phyloP scores from a whole-genome alignment of 2,329 filamentous ascomycete species.

The Delphinella strobiligena region DNA sequence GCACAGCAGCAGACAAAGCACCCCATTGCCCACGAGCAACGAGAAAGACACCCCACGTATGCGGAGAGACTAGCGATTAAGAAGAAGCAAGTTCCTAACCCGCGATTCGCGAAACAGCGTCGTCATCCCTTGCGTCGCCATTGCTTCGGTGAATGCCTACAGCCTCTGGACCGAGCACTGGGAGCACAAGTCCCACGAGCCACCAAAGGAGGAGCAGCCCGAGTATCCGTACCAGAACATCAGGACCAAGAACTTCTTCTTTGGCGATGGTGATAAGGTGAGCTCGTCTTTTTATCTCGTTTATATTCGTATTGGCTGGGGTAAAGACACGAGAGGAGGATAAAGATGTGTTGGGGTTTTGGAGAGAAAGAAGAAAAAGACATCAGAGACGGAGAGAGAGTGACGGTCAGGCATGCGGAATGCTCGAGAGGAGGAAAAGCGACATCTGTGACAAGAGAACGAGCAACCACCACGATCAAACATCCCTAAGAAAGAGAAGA shows the following conservation, averaged over 20 bases:
- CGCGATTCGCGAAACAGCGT: constrained; percentile 40
- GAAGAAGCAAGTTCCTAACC: too few species aligned
- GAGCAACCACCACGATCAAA: too few species aligned
- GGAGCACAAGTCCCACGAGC: constrained; percentile 83
- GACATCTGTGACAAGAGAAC: too few species aligned
- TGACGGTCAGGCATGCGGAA: too few species aligned
- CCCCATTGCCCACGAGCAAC: constrained; percentile 8
- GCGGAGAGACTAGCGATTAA: too few species aligned
- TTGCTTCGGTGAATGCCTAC: constrained; percentile 72
- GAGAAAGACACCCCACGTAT: neutral
- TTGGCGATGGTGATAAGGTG: constrained; percentile 93
- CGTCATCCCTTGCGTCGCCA: constrained; percentile 59
- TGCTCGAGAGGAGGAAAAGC: too few species aligned
- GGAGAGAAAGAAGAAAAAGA: too few species aligned
- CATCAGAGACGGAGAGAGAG: too few species aligned
- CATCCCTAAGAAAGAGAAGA: too few species aligned
- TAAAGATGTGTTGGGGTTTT: too few species aligned
- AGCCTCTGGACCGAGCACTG: constrained; percentile 91
- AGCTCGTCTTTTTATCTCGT: constrained; percentile 16
- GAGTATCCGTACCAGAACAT: constrained; percentile 99
- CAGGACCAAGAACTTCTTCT: constrained; percentile 88
- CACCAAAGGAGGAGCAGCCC: constrained; percentile 75
- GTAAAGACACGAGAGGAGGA: too few species aligned
- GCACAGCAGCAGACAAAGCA: neutral
- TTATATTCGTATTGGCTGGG: too few species aligned